Percentiles rank a stretch among this genome's conserved stretches.
Evolutionary conservation across 306 rosid genomes (phyloP).

Genomic region (Astragalus glycyphyllos): DNA sequence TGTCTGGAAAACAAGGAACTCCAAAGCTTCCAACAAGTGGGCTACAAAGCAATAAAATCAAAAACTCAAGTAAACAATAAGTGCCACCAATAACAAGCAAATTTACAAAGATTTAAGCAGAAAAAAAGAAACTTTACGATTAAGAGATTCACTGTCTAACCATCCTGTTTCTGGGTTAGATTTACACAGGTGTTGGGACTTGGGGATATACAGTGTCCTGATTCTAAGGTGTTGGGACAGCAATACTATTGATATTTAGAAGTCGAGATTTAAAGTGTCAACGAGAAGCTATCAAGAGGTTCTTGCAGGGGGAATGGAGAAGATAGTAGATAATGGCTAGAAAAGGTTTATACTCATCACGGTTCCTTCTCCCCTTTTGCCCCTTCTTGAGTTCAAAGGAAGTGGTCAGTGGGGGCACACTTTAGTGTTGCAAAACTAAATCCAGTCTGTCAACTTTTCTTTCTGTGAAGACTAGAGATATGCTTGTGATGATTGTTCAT

Average conservation of each 20-base stretch:
- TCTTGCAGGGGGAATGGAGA: too few relatives aligned
- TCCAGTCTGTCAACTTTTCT: too few relatives aligned
- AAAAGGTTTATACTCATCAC: not conserved
- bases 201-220: too few relatives aligned
- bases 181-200: not conserved
- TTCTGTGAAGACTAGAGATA: too few relatives aligned
- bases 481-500: too few relatives aligned
- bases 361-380: too few relatives aligned
- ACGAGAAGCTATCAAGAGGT: not conserved
- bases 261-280: not conserved
- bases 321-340: not conserved
- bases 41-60: conserved; percentile 50
- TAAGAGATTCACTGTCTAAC: not conserved
- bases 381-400: too few relatives aligned
- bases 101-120: too few relatives aligned
- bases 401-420: too few relatives aligned
- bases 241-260: not conserved
- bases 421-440: too few relatives aligned
- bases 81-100: not conserved
- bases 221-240: too few relatives aligned
- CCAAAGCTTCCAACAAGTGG: conserved; percentile 72
- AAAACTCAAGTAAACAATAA: conserved; percentile 20
- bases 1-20: conserved; percentile 57
- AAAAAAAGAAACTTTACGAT: not conserved
- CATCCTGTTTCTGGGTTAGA: not conserved